These are phyloP conservation scores for Ophidiomyces ophidiicola DNA, from an alignment of 2,329 filamentous ascomycete genomes.

Conservation along the genomic window DNA sequence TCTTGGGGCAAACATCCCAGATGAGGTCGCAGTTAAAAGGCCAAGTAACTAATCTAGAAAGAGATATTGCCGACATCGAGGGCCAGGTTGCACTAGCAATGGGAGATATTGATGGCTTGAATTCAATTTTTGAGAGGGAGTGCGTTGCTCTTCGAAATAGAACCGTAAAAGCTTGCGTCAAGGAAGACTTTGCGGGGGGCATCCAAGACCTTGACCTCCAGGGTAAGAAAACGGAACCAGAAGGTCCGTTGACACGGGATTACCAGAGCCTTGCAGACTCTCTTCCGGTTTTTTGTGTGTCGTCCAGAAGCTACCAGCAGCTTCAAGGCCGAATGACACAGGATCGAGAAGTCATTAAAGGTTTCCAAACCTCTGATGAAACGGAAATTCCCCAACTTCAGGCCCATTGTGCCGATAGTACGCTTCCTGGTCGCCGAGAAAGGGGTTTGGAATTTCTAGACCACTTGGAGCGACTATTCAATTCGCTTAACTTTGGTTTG, in stretches of 20 bases:
- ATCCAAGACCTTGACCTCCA: conserved; percentile 45
- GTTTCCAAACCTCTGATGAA: conserved; percentile 42
- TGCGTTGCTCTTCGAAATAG: conserved; percentile 47
- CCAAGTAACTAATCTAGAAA: not conserved
- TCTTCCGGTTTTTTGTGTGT: conserved; percentile 54
- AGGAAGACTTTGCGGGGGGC: conserved; percentile 47
- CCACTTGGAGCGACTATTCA: conserved; percentile 39
- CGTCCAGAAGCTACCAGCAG: conserved; percentile 51
- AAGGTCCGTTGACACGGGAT: conserved; percentile 40
- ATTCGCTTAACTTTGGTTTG: conserved; percentile 32
- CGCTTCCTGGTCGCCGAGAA: conserved; percentile 37
- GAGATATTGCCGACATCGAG: not conserved
- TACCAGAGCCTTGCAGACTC: conserved; percentile 45
- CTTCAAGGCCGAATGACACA: conserved; percentile 44
- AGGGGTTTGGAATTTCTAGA: conserved; percentile 42
- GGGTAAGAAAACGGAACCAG: conserved; percentile 39
- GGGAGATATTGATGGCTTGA: conserved; percentile 17
- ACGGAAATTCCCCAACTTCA: conserved; percentile 50
- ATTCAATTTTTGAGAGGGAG: conserved; percentile 18
- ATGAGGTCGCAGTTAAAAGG: too few relatives aligned
- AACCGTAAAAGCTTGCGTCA: conserved; percentile 44
- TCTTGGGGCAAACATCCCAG: too few relatives aligned
- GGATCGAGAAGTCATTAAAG: conserved; percentile 39
- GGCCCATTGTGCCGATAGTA: conserved; percentile 47
- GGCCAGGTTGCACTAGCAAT: not conserved